Base-by-base conservation (phyloP, 805 yeast genomes). In the Candida incommunis region DNA sequence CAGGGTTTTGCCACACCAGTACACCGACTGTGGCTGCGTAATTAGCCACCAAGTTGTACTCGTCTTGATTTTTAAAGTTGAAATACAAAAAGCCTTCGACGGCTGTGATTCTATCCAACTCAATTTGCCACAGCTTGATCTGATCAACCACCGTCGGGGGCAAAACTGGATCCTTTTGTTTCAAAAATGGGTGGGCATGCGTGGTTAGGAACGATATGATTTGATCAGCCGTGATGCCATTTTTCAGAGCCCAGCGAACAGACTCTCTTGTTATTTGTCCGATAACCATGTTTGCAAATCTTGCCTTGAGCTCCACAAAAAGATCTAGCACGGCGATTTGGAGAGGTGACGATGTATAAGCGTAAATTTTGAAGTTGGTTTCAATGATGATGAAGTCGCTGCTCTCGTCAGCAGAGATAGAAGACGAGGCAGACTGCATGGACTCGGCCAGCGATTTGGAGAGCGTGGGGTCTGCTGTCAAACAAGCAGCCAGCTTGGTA, bases 121-220 rank as follows among this genome's bases (percentile, higher is more conserved):
- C 99, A 48, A 92, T 68, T 66, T 92, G 97, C 99, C 99, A 92
- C 44, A 92, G 69, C 58, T 79, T 80, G 54, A 92, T 84, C 61
- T 92, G 99, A 63, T 92, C 99, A 1, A 85, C 83, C n/a, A 92
- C 95, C 0, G 95, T 92, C 0, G 97, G 95, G 2, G 97, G 97
- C 11, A 92, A 80, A 79, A 47, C 78, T 54, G 50, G 72, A 59
- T 51, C 77, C 74, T 50, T 72, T 13, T 65, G 66, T 45, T 77
- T 66, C 92, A 90, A 82, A 59, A 87, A 95, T 2, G 94, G 83
- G 64, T 90, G 97, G 0, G 96, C 95, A 67, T 92, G 96, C 0
- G 87, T 74, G 50, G 85, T 87, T 41, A 92, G 63, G 59, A 90
- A 92, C 51, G 85, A 76, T 49, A 92, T 82, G 53, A 92, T 84